Base-by-base conservation (phyloP, 768 basidiomycete genomes). In the Psilocybe cubensis region DNA sequence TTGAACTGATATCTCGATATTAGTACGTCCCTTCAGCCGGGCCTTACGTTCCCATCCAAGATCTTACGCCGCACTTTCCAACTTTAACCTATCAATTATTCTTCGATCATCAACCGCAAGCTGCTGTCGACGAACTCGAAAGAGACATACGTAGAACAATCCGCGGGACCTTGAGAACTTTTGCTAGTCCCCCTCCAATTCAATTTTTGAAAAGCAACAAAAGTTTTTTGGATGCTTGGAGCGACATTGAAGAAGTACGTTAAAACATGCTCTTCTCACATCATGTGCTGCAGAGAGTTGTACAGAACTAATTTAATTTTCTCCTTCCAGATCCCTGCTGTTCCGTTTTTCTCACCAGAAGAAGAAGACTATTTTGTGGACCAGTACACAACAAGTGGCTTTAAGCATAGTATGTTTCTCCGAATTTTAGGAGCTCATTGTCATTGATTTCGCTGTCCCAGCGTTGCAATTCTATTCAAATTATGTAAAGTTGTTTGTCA, bases 301-400 rank as follows among this genome's bases (percentile, higher is more conserved):
- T 23, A 6, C 11, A 18, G 25, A 18, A 33, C 43, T 55, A 10
- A 46, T 20, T 9, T 11, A 5, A 18, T 14, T 4, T 28, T 11
- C 21, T 5, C 25, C 8, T 24, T 46, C 11, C 31, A 88, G 84
- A 84, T 89, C 31, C 80, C 84, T 1, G 78, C 82, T 0, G 77
- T 88, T 46, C 81, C 84, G 0, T 91, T 85, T 70, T 80, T 91
- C 42, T 78, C 80, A 0, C 41, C 64, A 0, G 79, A 80, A 9
- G 86, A 91, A 67, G 89, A 91, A 63, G 82, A 87, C 62, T 91
- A 90, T 64, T 83, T 89, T 57, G 80, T 89, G 0, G 79, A 88
- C 49, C 83, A 86, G 59, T 91, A 83, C 60, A 64, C 65, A 38
- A 72, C 73, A 9, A 85, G 84, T 60, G 83, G 85, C 0, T 90